Evolutionary conservation across 345 rosid species (phyloP), one percentile per base, ranked within the genome.

Genomic region (Raphanus raphanistrum): DNA sequence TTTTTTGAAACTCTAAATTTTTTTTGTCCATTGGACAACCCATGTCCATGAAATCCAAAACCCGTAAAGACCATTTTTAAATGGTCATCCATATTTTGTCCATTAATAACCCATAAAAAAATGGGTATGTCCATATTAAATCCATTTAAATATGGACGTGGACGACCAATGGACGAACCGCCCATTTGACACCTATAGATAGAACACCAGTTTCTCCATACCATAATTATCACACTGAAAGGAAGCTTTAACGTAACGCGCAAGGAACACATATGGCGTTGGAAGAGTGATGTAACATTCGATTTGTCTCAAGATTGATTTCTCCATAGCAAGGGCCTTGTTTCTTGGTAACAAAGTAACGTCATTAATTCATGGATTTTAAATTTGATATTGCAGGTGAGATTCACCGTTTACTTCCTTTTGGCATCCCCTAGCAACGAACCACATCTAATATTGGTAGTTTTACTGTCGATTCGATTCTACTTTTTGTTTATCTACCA

Each of bases 231-330:
- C 91, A 2, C 65, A 70, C 0, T 88, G 82, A 79, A 75, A 29
- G 2, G 91, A 91, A 41, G 98, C 98, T 83, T 90, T 93, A 78
- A 84, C 80, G 45, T 84, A 91, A 59, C 95, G 80, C 15, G 86
- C 83, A 54, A 92, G 88, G 75, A 92, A 92, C 71, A 90, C 98
- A 76, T 88, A 90, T 0, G 87, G 91, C 0, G 96, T 92, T 28
- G 93, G 96, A 59, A 92, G 90, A 0, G 93, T 90, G 60, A 93
- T 50, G 60, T 84, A 82, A 97, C 98, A 91, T 71, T 87, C 88
- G 67, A 93, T 68, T 85, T 84, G 85, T 65, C 82, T 85, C 70
- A 91, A 63, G 31, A 91, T 90, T 9, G 87, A 72, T 80, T 93
- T 91, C 85, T 93, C 97, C 97, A 87, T 88, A 26, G 74, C 81